Evolutionary conservation across 768 basidiomycete species (phyloP).

Genomic region (Leccinum subgranulosum): DNA sequence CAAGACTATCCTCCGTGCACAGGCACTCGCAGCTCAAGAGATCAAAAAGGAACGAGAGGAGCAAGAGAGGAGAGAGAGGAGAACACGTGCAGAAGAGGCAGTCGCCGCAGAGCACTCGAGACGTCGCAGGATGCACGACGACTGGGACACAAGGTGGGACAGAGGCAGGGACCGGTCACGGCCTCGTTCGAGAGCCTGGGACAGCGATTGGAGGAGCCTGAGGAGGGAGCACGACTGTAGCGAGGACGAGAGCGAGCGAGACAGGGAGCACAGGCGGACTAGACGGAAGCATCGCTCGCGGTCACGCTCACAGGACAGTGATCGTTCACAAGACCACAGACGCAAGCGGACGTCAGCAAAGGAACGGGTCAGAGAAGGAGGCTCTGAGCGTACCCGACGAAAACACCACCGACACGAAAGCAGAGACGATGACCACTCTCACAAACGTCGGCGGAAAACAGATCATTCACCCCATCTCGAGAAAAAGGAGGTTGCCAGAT

Average conservation of each 20-base stretch:
- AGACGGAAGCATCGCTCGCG: conserved; percentile 28
- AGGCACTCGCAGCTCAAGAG: conserved; percentile 70
- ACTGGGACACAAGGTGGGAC: conserved; percentile 37
- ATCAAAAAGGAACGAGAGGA: conserved; percentile 68
- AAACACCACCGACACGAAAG: conserved; percentile 27
- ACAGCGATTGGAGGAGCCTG: conserved; percentile 42
- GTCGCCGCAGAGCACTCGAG: conserved; percentile 59
- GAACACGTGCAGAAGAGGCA: conserved; percentile 73
- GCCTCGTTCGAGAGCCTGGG: conserved; percentile 43
- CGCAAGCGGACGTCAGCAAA: conserved; percentile 18
- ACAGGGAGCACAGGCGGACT: conserved; percentile 18
- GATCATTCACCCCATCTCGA: conserved; percentile 17
- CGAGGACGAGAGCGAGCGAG: conserved; percentile 30
- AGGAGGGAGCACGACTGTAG: conserved; percentile 42
- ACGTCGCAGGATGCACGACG: conserved; percentile 33
- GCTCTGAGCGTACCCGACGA: conserved; percentile 18
- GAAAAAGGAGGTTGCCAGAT: background rate
- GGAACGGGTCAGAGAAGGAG: conserved; percentile 11
- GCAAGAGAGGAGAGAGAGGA: conserved; percentile 57
- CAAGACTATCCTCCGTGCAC: conserved; percentile 71
- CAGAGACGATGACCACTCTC: conserved; percentile 13
- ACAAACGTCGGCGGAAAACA: conserved; percentile 20
- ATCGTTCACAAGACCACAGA: conserved; percentile 18
- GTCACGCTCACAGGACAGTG: conserved; percentile 26
- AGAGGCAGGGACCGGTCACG: conserved; percentile 39